Base-by-base conservation (phyloP, 108 stramenopile genomes). In the Bacterosira constricta region DNA sequence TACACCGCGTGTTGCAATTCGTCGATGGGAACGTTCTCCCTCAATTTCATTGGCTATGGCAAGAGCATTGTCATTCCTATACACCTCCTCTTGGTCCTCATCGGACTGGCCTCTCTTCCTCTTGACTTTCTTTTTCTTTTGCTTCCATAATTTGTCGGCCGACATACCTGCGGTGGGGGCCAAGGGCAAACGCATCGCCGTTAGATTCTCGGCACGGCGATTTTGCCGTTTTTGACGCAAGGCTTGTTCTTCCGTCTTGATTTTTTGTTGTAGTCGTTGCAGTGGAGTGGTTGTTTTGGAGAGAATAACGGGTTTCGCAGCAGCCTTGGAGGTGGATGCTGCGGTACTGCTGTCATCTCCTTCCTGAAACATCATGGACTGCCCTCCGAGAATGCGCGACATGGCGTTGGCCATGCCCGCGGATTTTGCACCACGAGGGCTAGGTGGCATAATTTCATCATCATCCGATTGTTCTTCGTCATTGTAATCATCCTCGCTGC, bases 1-100 rank as follows among this genome's bases (percentile, higher is more conserved):
- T 12, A 96, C 95, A 66, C 95, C 95, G 23, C 92, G 78, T 4
- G 95, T 96, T 36, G 95, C 95, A 6, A 93, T 88, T 21, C 92
- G 76, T 45, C 95, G 83, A 75, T 91, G 95, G 21, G 85, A 45
- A 7, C 95, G 75, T 79, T 96, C 95, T 29, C 65, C 80, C 52
- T 92, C 91, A 46, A 96, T 70, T 69, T 93, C 92, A 45, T 79
- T 73, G 10, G 86, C 81, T 21, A 77, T 63, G 15, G 66, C 82
- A 23, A 46, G 35, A 34, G 73, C 64, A 26, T 61, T 62, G 5
- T 68, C 52, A 11, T 65, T 46, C 1, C 11, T 31, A 20, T 1
- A 1, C 3, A n/a, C 38, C n/a, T 38, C 51, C 29, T 60, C 25
- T 27, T 41, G 34, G 11, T 21, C 34, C 25, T 31, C 70, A 27